A percentile compares a stretch with the other conserved stretches of the same genome.
phyloP scores from a whole-genome alignment of 768 basidiomycete species.

The Pleurotus ostreatus region DNA sequence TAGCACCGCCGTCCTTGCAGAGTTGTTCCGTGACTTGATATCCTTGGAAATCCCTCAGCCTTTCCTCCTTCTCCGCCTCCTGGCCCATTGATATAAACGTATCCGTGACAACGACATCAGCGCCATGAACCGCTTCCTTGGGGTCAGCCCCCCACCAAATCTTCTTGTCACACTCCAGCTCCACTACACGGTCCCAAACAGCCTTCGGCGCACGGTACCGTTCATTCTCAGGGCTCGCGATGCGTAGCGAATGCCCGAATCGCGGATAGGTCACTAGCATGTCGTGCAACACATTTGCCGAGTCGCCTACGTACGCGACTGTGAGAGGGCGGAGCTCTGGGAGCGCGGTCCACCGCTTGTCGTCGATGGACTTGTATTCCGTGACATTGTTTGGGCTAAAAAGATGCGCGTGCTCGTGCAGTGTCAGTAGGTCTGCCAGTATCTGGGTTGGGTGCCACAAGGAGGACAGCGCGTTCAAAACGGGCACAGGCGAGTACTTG shows the following conservation, averaged over 20 bases:
- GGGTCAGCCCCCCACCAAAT: constrained; percentile 80
- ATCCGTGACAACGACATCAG: constrained; percentile 95
- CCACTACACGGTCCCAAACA: constrained; percentile 81
- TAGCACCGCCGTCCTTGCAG: constrained; percentile 76
- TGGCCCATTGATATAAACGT: constrained; percentile 99
- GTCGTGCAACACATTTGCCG: constrained; percentile 93
- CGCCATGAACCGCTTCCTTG: constrained; percentile 80
- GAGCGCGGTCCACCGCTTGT: constrained; percentile 17
- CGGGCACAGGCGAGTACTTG: constrained; percentile 85
- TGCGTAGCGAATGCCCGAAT: constrained; percentile 79
- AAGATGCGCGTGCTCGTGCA: constrained; percentile 69
- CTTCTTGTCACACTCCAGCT: constrained; percentile 65
- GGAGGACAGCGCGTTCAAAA: constrained; percentile 92
- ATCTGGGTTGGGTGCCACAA: constrained; percentile 97
- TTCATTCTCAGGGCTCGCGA: constrained; percentile 70
- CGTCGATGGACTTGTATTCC: neutral
- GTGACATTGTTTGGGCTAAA: constrained; percentile 29
- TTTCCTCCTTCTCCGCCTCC: constrained; percentile 87
- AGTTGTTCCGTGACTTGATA: constrained; percentile 93
- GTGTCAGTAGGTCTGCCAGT: constrained; percentile 88
- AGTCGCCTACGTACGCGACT: constrained; percentile 91
- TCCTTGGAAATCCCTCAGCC: constrained; percentile 82
- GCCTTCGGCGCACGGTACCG: constrained; percentile 61
- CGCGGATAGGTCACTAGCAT: constrained; percentile 96
- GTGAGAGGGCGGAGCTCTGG: constrained; percentile 73